Evolutionary conservation across 257 asterid genomes (phyloP).

Genomic region (Jasminum sambac): DNA sequence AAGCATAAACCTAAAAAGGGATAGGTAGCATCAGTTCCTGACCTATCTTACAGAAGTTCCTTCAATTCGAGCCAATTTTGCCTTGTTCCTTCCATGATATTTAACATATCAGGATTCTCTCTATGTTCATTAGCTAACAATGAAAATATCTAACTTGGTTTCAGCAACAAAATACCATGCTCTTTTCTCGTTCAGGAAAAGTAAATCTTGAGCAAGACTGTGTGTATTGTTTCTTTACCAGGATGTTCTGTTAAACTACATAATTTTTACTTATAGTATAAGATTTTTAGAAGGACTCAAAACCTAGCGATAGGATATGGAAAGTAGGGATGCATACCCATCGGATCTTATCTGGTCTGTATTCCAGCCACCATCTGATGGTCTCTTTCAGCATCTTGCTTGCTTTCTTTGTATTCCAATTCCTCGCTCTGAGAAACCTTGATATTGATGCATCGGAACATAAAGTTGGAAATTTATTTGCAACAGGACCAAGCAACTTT

Average conservation of each 20-base stretch:
- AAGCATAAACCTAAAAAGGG: neutral
- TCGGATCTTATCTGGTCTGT: slow-evolving; percentile 54
- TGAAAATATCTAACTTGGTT: neutral
- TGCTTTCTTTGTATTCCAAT: slow-evolving; percentile 52
- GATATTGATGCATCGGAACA: slow-evolving; percentile 50
- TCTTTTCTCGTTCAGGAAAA: neutral
- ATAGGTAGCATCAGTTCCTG: neutral
- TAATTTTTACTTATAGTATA: neutral
- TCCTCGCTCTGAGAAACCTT: slow-evolving; percentile 61
- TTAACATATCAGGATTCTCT: neutral
- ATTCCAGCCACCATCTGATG: slow-evolving; percentile 56
- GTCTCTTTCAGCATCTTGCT: slow-evolving; percentile 61
- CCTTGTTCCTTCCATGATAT: neutral
- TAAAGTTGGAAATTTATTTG: slow-evolving; percentile 37
- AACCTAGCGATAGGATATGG: neutral
- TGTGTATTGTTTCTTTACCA: neutral
- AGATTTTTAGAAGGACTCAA: neutral
- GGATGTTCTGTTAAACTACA: neutral
- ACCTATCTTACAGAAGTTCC: neutral
- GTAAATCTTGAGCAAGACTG: neutral
- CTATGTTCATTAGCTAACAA: neutral
- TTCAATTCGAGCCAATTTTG: neutral
- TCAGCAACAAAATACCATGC: neutral
- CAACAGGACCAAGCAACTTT: slow-evolving; percentile 43
- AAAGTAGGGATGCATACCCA: slow-evolving; percentile 42